These are phyloP conservation scores for Flaveria sonorensis DNA, from an alignment of 129 eudicot genomes.

Conservation along the genomic window DNA sequence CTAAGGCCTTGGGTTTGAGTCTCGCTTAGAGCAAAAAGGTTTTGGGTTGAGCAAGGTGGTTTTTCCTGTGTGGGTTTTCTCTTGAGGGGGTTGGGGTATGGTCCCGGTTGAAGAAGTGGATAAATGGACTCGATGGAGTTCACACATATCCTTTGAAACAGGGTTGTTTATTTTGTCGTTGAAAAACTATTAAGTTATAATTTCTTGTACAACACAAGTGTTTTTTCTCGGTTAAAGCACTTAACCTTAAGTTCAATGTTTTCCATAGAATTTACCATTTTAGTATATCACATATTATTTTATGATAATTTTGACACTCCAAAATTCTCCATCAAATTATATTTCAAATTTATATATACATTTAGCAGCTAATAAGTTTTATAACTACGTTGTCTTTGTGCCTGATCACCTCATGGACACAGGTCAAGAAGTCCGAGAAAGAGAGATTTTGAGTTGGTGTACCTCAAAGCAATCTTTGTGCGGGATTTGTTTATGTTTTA, in stretches of 20 bases:
- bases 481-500: slow-evolving; percentile 22
- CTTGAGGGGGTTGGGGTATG: too few relatives aligned
- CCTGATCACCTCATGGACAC: slow-evolving; percentile 25
- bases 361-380: background rate
- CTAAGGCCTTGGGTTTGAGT: too few relatives aligned
- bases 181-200: too few relatives aligned
- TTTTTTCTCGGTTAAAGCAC: background rate
- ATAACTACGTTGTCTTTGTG: slow-evolving; percentile 23
- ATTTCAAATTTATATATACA: background rate
- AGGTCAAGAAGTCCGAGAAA: slow-evolving; percentile 62
- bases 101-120: too few relatives aligned
- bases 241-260: background rate
- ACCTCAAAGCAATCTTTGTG: slow-evolving; percentile 14
- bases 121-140: too few relatives aligned
- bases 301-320: too few relatives aligned
- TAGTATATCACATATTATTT: too few relatives aligned
- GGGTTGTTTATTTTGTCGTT: too few relatives aligned
- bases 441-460: slow-evolving; percentile 39
- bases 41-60: too few relatives aligned
- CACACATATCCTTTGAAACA: too few relatives aligned
- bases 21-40: too few relatives aligned
- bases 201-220: background rate
- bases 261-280: background rate
- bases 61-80: too few relatives aligned
- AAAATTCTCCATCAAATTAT: background rate